Conservation (phyloP, 306 rosid species). For the Quercus alba region DNA sequence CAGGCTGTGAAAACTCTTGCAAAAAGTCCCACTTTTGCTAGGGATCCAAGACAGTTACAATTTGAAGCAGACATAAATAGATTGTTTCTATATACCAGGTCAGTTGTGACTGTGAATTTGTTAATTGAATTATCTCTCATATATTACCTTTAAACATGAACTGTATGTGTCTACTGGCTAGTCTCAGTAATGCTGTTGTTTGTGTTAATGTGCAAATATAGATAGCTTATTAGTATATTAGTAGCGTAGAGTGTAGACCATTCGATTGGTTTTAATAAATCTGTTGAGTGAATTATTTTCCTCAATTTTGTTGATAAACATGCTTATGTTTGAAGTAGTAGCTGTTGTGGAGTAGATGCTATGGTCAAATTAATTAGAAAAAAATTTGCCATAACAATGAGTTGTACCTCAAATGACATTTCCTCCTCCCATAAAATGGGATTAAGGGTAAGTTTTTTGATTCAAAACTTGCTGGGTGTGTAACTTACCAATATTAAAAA, state of each 20-base stretch:
- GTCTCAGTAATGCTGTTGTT: not conserved
- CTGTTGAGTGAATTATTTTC: not conserved
- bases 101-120: constrained; percentile 1
- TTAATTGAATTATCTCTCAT: not conserved
- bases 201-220: not conserved
- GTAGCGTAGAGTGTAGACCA: not conserved
- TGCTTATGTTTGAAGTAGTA: not conserved
- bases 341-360: not conserved
- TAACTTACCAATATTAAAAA: no score
- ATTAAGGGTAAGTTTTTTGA: no score
- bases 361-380: not conserved
- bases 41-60: constrained; percentile 71
- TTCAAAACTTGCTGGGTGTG: no score
- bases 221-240: not conserved
- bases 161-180: not conserved
- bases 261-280: not conserved
- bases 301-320: not conserved
- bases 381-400: not conserved
- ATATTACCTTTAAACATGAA: not conserved
- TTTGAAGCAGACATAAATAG: constrained; percentile 82
- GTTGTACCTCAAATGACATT: not conserved
- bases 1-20: constrained; percentile 69
- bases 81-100: constrained; percentile 83
- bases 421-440: no score
- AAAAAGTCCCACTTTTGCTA: constrained; percentile 51